phyloP scores from a whole-genome alignment of 106 monocot genomes.

The Cymbidium sinense region DNA sequence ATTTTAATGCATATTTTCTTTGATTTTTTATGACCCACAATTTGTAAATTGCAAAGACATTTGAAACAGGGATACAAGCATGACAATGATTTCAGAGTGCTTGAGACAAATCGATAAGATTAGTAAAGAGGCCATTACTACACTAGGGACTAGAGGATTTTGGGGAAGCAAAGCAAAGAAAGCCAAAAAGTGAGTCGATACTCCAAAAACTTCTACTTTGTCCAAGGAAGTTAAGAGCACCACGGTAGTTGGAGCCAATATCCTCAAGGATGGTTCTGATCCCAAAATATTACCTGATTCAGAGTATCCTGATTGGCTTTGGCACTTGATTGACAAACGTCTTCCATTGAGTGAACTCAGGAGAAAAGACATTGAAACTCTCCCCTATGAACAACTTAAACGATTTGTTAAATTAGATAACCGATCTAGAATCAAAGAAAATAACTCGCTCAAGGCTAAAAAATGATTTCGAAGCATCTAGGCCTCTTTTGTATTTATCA shows the following conservation, averaged over 20 bases:
- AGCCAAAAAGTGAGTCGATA: constrained; percentile 56
- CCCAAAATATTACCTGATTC: constrained; percentile 68
- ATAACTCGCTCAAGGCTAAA: constrained; percentile 64
- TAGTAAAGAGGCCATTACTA: neutral
- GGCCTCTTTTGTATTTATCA: no score
- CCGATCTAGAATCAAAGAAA: constrained; percentile 55
- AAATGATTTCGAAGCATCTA: constrained; percentile 26
- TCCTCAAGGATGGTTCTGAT: constrained; percentile 82
- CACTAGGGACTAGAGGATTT: constrained; percentile 27
- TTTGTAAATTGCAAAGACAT: neutral
- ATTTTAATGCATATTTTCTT: neutral
- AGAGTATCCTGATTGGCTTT: constrained; percentile 89
- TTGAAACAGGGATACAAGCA: neutral
- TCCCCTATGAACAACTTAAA: constrained; percentile 64
- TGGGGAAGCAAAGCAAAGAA: constrained; percentile 66
- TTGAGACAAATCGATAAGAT: neutral
- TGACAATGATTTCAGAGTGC: neutral
- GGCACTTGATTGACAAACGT: constrained; percentile 76
- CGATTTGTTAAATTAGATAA: constrained; percentile 74
- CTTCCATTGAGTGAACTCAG: constrained; percentile 77
- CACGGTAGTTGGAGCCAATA: constrained; percentile 79
- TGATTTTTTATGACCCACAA: no score
- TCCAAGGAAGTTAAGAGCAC: constrained; percentile 68
- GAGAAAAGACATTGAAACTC: constrained; percentile 54
- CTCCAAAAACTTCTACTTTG: constrained; percentile 49